Base-by-base conservation (phyloP, 768 basidiomycete species). In the Suillus bovinus region DNA sequence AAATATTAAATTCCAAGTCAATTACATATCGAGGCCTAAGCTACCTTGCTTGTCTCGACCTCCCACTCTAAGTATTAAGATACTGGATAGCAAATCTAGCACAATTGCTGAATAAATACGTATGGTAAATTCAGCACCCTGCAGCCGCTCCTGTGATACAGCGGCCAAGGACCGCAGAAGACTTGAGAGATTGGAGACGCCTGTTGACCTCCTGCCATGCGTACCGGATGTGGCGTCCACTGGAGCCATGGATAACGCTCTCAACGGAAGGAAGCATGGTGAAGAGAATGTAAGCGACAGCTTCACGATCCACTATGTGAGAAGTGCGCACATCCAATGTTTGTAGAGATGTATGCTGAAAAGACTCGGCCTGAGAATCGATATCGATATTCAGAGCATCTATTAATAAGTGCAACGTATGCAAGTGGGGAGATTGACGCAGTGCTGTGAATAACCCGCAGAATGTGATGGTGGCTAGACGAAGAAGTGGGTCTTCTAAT, bases 151-250 rank as follows among this genome's bases (percentile, higher is more conserved):
- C 49, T 11, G 50, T 31, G 20, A n/a, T 31, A 31, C 20, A 1
- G 2, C 31, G 3, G 20, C 31, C 50, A 33, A 33, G 29, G 31
- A 7, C 50, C 31, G 20, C 31, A 52, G 50, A 52, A 52, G 50
- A 52, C 11, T 52, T 52, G 50, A 52, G 16, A 58, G 50, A 52
- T 52, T 13, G 20, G 31, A 52, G 50, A 52, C 50, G 50, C 29
- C 6, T 52, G 29, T 52, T 52, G 20, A 52, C 50, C 10, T 52
- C 50, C 11, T 33, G 20, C 50, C 50, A 52, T 29, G 50, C 50
- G 20, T 52, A 52, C 50, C 50, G 31, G 31, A 52, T 33, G 20
- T 52, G 29, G 31, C 11, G 50, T 31, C 20, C 50, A 33, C 50
- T 33, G 13, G 31, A 52, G 20, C 50, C 29, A 6, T 52, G 20